Percentiles rank a stretch among this genome's conserved stretches.
These are phyloP conservation scores for Cupressus sempervirens DNA, from an alignment of 75 land plant species.

Conservation along the genomic window DNA sequence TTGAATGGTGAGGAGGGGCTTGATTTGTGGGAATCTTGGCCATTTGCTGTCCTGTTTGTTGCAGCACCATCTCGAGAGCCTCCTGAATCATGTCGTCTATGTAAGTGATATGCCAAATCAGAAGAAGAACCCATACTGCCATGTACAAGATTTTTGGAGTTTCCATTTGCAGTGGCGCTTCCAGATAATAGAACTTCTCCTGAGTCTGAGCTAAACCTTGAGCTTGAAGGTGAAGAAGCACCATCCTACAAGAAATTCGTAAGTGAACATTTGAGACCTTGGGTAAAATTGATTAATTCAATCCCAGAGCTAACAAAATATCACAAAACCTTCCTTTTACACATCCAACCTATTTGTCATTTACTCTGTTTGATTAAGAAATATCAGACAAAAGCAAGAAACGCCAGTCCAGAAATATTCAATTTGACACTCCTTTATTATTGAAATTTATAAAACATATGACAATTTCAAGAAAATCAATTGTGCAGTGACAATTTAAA, in stretches of 20 bases:
- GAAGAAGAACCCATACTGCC: neutral
- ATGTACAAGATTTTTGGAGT: conserved; percentile 20
- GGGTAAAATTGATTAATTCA: neutral
- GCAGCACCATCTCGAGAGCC: conserved; percentile 16
- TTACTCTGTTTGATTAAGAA: neutral
- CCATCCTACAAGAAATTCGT: conserved; percentile 24
- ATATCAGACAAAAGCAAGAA: neutral
- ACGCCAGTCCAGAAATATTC: neutral
- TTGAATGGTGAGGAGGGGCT: conserved; percentile 31
- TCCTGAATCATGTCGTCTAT: conserved; percentile 30
- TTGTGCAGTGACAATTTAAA: neutral
- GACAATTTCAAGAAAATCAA: neutral
- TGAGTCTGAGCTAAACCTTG: conserved; percentile 42
- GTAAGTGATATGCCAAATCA: neutral
- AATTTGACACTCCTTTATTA: neutral
- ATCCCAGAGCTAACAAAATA: neutral
- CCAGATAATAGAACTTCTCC: conserved; percentile 22
- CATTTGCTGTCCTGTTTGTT: neutral
- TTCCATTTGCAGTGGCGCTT: conserved; percentile 10
- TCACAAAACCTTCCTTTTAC: neutral
- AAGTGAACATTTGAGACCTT: neutral
- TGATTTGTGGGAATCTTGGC: conserved; percentile 23
- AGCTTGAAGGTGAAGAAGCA: conserved; percentile 34
- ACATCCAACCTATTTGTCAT: neutral
- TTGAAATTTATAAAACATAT: neutral